phyloP scores from a whole-genome alignment of 306 rosid genomes.

The Styphnolobium japonicum region DNA sequence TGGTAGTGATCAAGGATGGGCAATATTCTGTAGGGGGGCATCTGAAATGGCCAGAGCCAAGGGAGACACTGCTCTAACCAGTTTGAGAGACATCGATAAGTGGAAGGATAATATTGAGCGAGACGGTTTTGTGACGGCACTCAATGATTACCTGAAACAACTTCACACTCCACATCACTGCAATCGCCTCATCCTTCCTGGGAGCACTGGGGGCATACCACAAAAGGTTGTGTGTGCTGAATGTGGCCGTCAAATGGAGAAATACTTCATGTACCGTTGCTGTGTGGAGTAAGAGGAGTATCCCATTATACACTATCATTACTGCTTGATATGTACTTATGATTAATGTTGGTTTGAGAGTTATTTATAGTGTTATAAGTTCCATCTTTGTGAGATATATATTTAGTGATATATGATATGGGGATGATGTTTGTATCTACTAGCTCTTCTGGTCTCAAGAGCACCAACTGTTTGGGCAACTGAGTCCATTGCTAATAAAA shows the following conservation, averaged over 20 bases:
- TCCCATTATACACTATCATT: background rate
- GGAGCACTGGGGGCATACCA: slow-evolving; percentile 60
- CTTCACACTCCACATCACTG: slow-evolving; percentile 71
- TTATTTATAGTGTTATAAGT: background rate
- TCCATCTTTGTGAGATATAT: background rate
- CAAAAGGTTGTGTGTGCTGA: slow-evolving; percentile 76
- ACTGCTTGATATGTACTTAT: background rate
- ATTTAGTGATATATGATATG: background rate
- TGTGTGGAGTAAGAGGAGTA: slow-evolving; percentile 41
- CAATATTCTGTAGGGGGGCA: slow-evolving; percentile 50
- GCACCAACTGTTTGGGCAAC: background rate
- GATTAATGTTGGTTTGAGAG: slow-evolving; percentile 9
- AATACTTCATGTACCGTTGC: slow-evolving; percentile 85
- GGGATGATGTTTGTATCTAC: slow-evolving; percentile 4
- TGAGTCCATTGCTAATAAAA: slow-evolving; percentile 14
- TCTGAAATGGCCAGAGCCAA: slow-evolving; percentile 62
- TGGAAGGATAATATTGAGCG: slow-evolving; percentile 40
- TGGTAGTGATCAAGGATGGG: slow-evolving; percentile 83
- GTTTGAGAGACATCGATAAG: slow-evolving; percentile 34
- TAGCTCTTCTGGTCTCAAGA: slow-evolving; percentile 1
- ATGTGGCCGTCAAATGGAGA: slow-evolving; percentile 88
- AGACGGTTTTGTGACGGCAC: slow-evolving; percentile 45
- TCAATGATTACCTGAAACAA: slow-evolving; percentile 20
- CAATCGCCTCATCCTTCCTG: slow-evolving; percentile 73
- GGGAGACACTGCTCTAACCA: slow-evolving; percentile 46